These are phyloP conservation scores for Crithidia mellificae DNA, from an alignment of 208 protist species.

Conservation along the genomic window DNA sequence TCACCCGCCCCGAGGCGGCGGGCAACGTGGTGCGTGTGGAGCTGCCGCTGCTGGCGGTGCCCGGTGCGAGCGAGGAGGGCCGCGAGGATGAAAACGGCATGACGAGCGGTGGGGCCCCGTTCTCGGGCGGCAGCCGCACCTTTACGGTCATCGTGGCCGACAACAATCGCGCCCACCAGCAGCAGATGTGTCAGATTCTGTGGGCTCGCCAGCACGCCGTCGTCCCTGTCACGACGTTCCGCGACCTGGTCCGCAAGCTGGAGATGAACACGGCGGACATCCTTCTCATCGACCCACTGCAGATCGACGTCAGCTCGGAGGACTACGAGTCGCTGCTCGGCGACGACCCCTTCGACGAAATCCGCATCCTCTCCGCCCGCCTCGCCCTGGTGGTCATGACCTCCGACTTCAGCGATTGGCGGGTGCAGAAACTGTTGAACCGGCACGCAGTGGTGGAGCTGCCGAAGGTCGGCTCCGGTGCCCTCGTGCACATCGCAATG, in stretches of 20 bases:
- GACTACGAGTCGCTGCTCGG: slow-evolving; percentile 58
- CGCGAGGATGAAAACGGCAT: slow-evolving; percentile 32
- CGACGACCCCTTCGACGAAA: slow-evolving; percentile 60
- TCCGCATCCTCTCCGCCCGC: slow-evolving; percentile 41
- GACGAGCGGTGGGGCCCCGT: slow-evolving; percentile 9
- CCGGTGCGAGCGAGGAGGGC: slow-evolving; percentile 48
- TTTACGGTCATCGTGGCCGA: slow-evolving; percentile 82
- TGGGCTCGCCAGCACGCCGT: slow-evolving; percentile 86
- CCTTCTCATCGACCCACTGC: slow-evolving; percentile 79
- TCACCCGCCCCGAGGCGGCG: slow-evolving; percentile 52
- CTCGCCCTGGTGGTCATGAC: slow-evolving; percentile 77
- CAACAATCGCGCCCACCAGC: slow-evolving; percentile 62
- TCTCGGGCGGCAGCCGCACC: slow-evolving; percentile 28
- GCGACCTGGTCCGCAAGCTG: slow-evolving; percentile 71
- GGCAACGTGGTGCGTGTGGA: slow-evolving; percentile 66
- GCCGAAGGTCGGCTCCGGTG: slow-evolving; percentile 66
- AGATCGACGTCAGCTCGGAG: slow-evolving; percentile 60
- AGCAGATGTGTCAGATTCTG: slow-evolving; percentile 72
- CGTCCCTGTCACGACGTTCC: slow-evolving; percentile 73
- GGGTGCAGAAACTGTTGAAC: slow-evolving; percentile 73
- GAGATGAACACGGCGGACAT: slow-evolving; percentile 63
- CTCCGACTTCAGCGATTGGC: slow-evolving; percentile 81
- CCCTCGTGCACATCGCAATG: slow-evolving; percentile 84
- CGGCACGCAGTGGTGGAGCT: slow-evolving; percentile 82
- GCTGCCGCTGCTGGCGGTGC: slow-evolving; percentile 75